Percentiles rank a stretch among this genome's conserved stretches.
Evolutionary conservation across 345 rosid genomes (phyloP).

Genomic region (Eucalyptus erythrocorys): DNA sequence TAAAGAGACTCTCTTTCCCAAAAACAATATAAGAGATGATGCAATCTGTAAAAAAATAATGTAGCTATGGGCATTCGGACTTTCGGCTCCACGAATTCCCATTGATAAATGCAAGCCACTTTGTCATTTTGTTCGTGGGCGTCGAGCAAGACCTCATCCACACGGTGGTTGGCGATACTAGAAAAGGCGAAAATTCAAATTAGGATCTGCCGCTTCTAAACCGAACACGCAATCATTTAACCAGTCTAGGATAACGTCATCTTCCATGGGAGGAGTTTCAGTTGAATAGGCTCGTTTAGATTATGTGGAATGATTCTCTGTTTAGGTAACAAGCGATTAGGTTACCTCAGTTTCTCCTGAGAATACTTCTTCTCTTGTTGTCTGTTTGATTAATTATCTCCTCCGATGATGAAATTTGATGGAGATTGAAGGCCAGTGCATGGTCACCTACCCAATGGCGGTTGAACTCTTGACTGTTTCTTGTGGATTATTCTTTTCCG

Average conservation of each 20-base stretch:
- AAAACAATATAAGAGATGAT: neutral
- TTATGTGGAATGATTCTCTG: neutral
- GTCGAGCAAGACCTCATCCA: neutral
- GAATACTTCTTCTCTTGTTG: neutral
- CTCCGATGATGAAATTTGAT: neutral
- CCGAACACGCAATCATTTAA: neutral
- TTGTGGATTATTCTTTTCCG: neutral
- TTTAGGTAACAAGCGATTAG: neutral
- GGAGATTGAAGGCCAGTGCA: neutral
- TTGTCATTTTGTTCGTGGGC: neutral
- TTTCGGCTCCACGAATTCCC: neutral
- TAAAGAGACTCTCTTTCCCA: neutral
- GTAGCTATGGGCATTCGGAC: neutral
- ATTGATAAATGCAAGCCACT: neutral
- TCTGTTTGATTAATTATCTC: neutral
- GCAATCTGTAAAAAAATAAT: neutral
- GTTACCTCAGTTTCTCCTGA: neutral
- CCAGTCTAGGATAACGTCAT: neutral
- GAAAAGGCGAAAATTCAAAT: neutral
- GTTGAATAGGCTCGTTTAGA: neutral
- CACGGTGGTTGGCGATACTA: neutral
- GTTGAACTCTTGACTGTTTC: neutral
- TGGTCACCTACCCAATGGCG: neutral
- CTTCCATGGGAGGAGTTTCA: neutral
- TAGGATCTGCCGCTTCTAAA: neutral